A percentile compares a stretch with the other conserved stretches of the same genome.
These are phyloP conservation scores for Albatrellus ellisii DNA, from an alignment of 768 basidiomycete species.

Conservation along the genomic window DNA sequence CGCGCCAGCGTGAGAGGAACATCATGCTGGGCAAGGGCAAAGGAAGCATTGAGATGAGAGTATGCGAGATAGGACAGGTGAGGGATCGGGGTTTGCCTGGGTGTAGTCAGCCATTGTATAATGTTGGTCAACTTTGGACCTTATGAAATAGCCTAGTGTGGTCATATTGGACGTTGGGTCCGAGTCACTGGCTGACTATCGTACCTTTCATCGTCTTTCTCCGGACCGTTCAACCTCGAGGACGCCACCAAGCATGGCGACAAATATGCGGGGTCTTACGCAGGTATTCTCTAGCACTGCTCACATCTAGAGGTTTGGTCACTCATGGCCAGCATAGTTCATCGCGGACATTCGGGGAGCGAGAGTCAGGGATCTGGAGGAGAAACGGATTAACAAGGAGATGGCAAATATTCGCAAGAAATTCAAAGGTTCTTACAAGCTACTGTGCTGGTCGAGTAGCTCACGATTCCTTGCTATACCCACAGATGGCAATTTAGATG, in stretches of 20 bases:
- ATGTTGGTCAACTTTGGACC: too few species aligned
- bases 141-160: too few species aligned
- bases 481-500: constrained; percentile 72
- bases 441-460: neutral
- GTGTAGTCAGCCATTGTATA: too few species aligned
- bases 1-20: too few species aligned
- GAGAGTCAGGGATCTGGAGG: constrained; percentile 90
- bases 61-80: too few species aligned
- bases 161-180: too few species aligned
- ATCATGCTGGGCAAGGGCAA: too few species aligned
- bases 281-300: constrained; percentile 38
- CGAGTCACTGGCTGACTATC: too few species aligned
- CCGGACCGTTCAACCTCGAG: too few species aligned
- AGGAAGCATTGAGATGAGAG: too few species aligned
- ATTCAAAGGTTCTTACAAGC: constrained; percentile 65
- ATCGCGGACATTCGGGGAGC: constrained; percentile 98
- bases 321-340: constrained; percentile 42
- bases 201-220: too few species aligned
- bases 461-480: constrained; percentile 1
- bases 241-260: constrained; percentile 48
- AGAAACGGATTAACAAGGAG: constrained; percentile 98
- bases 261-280: constrained; percentile 84
- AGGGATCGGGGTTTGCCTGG: too few species aligned
- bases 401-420: constrained; percentile 99
- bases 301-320: neutral